Evolutionary conservation across 2,329 filamentous ascomycete species (phyloP), one percentile per base, ranked within the genome.

Genomic region (Venturia oleaginea): DNA sequence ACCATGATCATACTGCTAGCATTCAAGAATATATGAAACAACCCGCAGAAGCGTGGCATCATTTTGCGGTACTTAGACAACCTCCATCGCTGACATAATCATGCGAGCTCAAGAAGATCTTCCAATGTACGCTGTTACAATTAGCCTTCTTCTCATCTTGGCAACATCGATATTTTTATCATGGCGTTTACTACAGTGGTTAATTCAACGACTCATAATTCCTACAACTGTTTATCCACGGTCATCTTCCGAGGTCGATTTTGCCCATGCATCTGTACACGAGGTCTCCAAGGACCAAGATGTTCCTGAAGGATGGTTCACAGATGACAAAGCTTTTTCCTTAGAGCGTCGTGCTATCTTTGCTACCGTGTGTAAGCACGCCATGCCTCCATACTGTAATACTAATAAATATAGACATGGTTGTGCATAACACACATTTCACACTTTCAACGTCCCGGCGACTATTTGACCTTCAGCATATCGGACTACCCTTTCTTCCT

Each of bases 341-440:
- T 72, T 83, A 4, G 80, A 83, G 68, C 74, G 75, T 62, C 76
- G 81, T 38, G 78, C 79, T 0, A 76, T 83, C 34, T 81, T 82
- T 69, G 78, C 76, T 68, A 79, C 79, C 70, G 78, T 77, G 73
- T 57, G 51, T 57, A 46, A 57, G 10, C 30, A 37, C 4, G 8
- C 15, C n/a, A 27, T 38, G 40, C 15, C 19, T 22, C 22, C 34
- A 27, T 38, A 19, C 4, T 38, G 19, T 24, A 27, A 30, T 5
- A 30, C 59, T 67, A 42, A 69, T 59, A 46, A 24, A 22, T 19
- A 8, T 40, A 76, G 70, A 72, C 69, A 63, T 79, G 77, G 77
- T 67, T 78, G 17, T 72, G 74, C 24, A 66, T 76, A 15, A 71
- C 71, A 24, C 77, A 79, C 65, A 65, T 64, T 0, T 68, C 71